Evolutionary conservation across 108 stramenopile species (phyloP), one percentile per base, ranked within the genome.

Genomic region (Skeletonema marinoi): DNA sequence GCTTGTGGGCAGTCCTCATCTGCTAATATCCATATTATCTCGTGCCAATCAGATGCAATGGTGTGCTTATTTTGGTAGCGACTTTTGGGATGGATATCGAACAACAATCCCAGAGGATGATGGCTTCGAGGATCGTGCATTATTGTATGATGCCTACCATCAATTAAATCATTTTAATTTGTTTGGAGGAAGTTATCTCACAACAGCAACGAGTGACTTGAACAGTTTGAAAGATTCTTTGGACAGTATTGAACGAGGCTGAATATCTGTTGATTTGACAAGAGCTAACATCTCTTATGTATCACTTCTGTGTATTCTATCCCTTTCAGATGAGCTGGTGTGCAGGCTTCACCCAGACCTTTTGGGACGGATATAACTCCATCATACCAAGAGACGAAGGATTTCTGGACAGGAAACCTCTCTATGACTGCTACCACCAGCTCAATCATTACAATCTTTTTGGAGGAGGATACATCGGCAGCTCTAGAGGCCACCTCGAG

Each of bases 361-460:
- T 87, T 63, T 87, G 84, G 80, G 79, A 85, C 48, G 86, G 84
- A 10, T 87, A 87, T 65, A 70, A 73, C 50, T 77, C 68, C 19
- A 58, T 85, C 41, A 82, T 87, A 14, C 84, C 84, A 9, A 56
- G 79, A 64, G 82, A 82, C 16, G 78, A 85, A 21, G 86, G 86
- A 14, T 89, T 89, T 31, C 42, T 72, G 0, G 70, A 56, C 25
- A 78, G 88, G 64, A 79, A 82, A 56, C 84, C 84, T 6, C 77
- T 89, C 11, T 89, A 89, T 59, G 86, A 86, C 75, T 84, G 81
- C 7, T 87, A 89, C 51, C 88, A 89, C 66, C 86, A 89, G 51
- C 70, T 89, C 1, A 89, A 89, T 58, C 88, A 89, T 78, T 85
- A 85, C 71, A 89, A 89, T 48, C 62, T 89, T 14, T 89, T 89